Evolutionary conservation across 768 basidiomycete species (phyloP), one percentile per base, ranked within the genome.

Genomic region (Psilocybe cyanescens): DNA sequence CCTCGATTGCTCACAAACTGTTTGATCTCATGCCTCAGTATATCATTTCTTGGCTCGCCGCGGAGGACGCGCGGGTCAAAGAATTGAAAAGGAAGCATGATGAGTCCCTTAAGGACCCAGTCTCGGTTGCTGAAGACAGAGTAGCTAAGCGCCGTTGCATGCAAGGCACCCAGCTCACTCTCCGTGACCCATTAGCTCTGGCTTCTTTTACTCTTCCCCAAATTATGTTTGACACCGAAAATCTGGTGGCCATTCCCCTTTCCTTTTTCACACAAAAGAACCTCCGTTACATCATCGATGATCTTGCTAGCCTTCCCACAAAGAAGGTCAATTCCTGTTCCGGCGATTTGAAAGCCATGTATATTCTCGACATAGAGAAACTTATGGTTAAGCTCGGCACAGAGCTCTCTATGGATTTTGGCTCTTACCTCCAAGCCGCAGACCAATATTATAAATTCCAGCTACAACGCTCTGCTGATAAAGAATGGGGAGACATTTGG

Each of bases 41-140:
- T 30, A 70, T 8, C 68, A 66, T 28, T 76, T 74, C 4, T 76
- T 77, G 51, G 57, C 16, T 16, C 0, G 44, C 4, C 3, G 11
- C 3, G 4, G 14, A 14, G 11, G 41, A 44, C 3, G 12, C 11
- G 1, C 14, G 2, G n/a, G 4, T 4, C 41, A 44, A 44, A 11
- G 41, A 44, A 11, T 11, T 44, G 4, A 44, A 44, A n/a, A 12
- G 14, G 3, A 8, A 4, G 7, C 12, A 4, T n/a, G 14, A 8
- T n/a, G 41, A 44, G 12, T 7, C 37, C 37, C 8, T 12, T 44
- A 16, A 44, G 9, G 14, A 44, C 12, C 14, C 14, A 12, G 4
- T 44, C n/a, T n/a, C 11, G 4, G 12, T 4, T 8, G 4, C 4
- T 1, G 41, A 44, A 11, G 14, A 44, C 4, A 44, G 41, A 16